These are phyloP conservation scores for Saccharata proteae DNA, from an alignment of 2,329 filamentous ascomycete species.

Conservation along the genomic window DNA sequence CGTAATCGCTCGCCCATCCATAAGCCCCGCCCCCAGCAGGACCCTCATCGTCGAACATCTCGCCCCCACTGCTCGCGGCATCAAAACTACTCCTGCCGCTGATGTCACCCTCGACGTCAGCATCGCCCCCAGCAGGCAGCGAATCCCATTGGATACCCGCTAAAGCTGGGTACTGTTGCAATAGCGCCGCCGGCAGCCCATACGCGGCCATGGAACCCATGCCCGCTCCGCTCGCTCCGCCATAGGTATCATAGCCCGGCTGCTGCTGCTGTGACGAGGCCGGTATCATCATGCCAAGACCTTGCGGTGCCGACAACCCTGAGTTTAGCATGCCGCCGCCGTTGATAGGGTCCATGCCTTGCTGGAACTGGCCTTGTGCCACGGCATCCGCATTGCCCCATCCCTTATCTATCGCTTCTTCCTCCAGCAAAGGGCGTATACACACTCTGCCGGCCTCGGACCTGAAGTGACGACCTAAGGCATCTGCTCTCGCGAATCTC, in stretches of 20 bases:
- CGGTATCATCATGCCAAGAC: slow-evolving; percentile 18
- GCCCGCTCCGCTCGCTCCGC: no score
- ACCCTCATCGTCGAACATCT: slow-evolving; percentile 64
- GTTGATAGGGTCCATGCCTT: slow-evolving; percentile 45
- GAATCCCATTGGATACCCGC: slow-evolving; percentile 78
- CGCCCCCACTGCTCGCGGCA: slow-evolving; percentile 50
- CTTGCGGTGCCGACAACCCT: slow-evolving; percentile 19
- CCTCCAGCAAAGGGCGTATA: slow-evolving; percentile 92
- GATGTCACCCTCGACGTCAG: slow-evolving; percentile 22
- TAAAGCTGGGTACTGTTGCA: slow-evolving; percentile 89
- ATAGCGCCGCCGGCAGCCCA: slow-evolving; percentile 69
- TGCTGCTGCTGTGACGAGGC: slow-evolving; percentile 3
- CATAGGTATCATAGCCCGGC: slow-evolving; percentile 13
- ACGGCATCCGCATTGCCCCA: slow-evolving; percentile 37
- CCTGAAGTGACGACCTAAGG: slow-evolving; percentile 84
- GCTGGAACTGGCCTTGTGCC: slow-evolving; percentile 35
- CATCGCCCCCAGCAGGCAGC: slow-evolving; percentile 49
- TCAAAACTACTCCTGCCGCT: slow-evolving; percentile 77
- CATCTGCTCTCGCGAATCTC: slow-evolving; percentile 89
- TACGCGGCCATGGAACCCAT: slow-evolving; percentile 32
- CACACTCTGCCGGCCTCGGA: slow-evolving; percentile 92
- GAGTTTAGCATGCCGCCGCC: slow-evolving; percentile 12
- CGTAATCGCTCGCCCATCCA: background rate
- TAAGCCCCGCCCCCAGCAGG: slow-evolving; percentile 30
- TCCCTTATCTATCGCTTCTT: slow-evolving; percentile 72